A percentile compares a stretch with the other conserved stretches of the same genome.
These are phyloP conservation scores for Sodiomyces alkalinus DNA, from an alignment of 2,329 filamentous ascomycete species.

Conservation along the genomic window DNA sequence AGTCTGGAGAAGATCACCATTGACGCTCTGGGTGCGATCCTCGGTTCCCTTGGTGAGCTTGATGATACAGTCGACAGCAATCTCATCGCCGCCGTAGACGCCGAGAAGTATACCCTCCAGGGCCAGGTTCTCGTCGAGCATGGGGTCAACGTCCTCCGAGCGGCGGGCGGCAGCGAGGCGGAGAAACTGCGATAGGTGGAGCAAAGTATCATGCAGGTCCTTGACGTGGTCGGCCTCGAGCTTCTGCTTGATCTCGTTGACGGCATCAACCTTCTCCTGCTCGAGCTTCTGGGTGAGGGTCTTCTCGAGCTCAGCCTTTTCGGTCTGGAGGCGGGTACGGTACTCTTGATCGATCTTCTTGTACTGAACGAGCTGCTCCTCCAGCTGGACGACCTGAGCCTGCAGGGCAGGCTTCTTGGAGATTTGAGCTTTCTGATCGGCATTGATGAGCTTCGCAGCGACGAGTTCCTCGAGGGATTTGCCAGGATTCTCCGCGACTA, in stretches of 20 bases:
- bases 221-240: constrained; percentile 35
- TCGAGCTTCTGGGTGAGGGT: constrained; percentile 32
- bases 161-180: constrained; percentile 64
- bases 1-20: constrained; percentile 48
- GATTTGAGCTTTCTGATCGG: constrained; percentile 63
- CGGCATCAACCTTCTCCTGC: constrained; percentile 37
- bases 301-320: constrained; percentile 47
- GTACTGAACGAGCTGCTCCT: constrained; percentile 61
- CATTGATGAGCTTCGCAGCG: constrained; percentile 56
- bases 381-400: constrained; percentile 50
- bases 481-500: constrained; percentile 53
- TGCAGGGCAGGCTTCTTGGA: constrained; percentile 63
- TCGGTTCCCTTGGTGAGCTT: constrained; percentile 61
- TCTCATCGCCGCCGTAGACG: constrained; percentile 65
- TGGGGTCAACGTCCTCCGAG: constrained; percentile 49
- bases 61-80: constrained; percentile 58
- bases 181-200: constrained; percentile 65
- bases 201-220: constrained; percentile 46
- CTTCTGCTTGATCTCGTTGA: constrained; percentile 38
- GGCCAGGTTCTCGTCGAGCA: constrained; percentile 59
- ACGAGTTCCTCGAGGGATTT: constrained; percentile 63
- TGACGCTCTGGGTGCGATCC: constrained; percentile 50
- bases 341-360: constrained; percentile 64
- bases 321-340: constrained; percentile 40
- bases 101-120: constrained; percentile 67